These are phyloP conservation scores for Alternaria ethzedia DNA, from an alignment of 2,329 filamentous ascomycete species.

Conservation along the genomic window DNA sequence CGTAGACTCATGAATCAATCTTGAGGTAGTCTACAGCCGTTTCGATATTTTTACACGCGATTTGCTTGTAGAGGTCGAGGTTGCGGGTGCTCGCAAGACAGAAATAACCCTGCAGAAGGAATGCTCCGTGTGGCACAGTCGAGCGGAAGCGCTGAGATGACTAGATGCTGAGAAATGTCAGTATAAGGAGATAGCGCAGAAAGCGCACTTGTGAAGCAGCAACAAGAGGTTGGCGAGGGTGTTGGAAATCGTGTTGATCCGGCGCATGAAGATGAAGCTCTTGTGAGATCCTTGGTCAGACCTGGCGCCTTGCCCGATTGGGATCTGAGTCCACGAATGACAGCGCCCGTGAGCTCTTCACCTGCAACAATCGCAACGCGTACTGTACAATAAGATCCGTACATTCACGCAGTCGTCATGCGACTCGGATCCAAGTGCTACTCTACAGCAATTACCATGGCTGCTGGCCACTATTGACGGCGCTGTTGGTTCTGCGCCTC, in stretches of 20 bases:
- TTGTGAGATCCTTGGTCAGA: constrained; percentile 21
- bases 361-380: constrained; percentile 2
- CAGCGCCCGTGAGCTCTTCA: constrained; percentile 3
- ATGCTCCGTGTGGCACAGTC: constrained; percentile 37
- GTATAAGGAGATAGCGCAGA: constrained; percentile 2
- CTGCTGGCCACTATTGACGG: neutral
- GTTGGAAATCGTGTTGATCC: constrained; percentile 27
- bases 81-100: constrained; percentile 21
- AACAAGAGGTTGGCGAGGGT: constrained; percentile 20
- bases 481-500: neutral
- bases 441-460: neutral
- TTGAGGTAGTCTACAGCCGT: neutral
- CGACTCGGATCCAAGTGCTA: neutral
- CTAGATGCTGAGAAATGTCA: neutral
- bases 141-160: constrained; percentile 2
- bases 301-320: constrained; percentile 16
- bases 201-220: constrained; percentile 10
- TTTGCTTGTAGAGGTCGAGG: constrained; percentile 13
- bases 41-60: neutral
- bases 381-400: neutral
- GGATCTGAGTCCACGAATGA: constrained; percentile 16
- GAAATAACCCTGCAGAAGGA: constrained; percentile 35
- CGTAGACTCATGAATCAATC: constrained; percentile 21
- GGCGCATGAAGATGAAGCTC: constrained; percentile 33
- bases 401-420: neutral